Percentiles rank a stretch among this genome's conserved stretches.
These are phyloP conservation scores for Candida easanensis DNA, from an alignment of 805 yeast genomes.

Conservation along the genomic window DNA sequence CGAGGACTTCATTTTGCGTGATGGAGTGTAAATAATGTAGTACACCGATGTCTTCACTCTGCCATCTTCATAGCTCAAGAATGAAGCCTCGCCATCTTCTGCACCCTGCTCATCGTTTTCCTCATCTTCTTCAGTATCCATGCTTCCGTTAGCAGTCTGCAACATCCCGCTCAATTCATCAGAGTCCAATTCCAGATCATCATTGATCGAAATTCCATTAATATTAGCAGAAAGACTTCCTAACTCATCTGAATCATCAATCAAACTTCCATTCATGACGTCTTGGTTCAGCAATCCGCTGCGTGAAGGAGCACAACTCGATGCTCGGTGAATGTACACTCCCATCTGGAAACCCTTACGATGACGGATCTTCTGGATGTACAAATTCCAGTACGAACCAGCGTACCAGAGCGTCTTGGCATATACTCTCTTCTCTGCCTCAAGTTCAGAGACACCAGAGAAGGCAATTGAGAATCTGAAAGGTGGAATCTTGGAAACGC, in stretches of 20 bases:
- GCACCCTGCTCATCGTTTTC: conserved; percentile 21
- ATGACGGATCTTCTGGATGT: conserved; percentile 45
- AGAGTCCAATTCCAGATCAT: conserved; percentile 3
- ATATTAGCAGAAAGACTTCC: conserved; percentile 9
- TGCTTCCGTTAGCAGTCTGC: conserved; percentile 17
- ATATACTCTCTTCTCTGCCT: conserved; percentile 46
- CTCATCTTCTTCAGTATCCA: conserved; percentile 16
- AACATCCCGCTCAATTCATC: conserved; percentile 6
- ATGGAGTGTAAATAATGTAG: conserved; percentile 54
- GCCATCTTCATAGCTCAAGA: conserved; percentile 44
- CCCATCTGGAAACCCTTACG: conserved; percentile 49
- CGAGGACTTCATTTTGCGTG: conserved; percentile 42
- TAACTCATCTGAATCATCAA: conserved; percentile 9
- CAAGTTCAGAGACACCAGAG: conserved; percentile 42
- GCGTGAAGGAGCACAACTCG: conserved; percentile 35
- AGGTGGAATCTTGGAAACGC: conserved; percentile 48
- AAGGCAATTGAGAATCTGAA: conserved; percentile 53
- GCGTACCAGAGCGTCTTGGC: conserved; percentile 56
- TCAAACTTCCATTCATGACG: conserved; percentile 21
- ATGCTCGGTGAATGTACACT: conserved; percentile 52
- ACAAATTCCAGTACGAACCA: conserved; percentile 59
- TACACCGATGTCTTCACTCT: conserved; percentile 45
- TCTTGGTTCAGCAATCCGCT: conserved; percentile 41
- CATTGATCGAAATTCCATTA: conserved; percentile 11
- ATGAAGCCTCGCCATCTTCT: conserved; percentile 24